Evolutionary conservation across 1,139 yeast genomes (phyloP), one percentile per base, ranked within the genome.

Genomic region (Protomyces arabidopsidicola): DNA sequence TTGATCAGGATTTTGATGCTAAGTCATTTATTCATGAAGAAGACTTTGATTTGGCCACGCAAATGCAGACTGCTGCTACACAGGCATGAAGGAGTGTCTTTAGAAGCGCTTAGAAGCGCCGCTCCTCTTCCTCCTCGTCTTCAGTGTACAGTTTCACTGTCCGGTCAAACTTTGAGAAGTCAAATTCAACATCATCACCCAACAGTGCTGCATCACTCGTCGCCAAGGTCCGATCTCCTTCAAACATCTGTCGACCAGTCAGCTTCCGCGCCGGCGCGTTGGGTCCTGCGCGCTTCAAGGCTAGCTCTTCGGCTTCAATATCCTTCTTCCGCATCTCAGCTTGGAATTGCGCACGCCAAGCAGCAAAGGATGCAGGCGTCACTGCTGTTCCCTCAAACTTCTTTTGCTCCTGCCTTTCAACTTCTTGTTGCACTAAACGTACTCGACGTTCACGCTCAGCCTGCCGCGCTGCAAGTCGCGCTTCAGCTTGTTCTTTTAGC

Each of bases 191-290:
- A 38, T 60, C 63, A 5, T 60, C 63, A n/a, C 58, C 63, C 24
- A 60, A 35, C 16, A 27, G n/a, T 27, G 53, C 38, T 42, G 55
- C 53, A 50, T 61, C 64, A 18, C 56, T 50, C 18, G 61, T 50
- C 4, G 60, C 60, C 31, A 61, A 48, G 20, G 60, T 42, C 50
- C 50, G 48, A 61, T 97, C 97, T 72, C 81, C 82, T 72, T 90
- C 97, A 72, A 90, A 91, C 67, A 91, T 86, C 74, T 90, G 91
- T 70, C 83, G 82, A 20, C 98, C 98, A 0, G 95, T 86, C 72
- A 90, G 75, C 74, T 86, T 87, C 10, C 93, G 95, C 61, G 87
- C 93, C 73, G 86, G 84, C n/a, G 74, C 74, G 39, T 76, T 75
- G 70, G 88, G 78, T 66, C 77, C 75, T 48, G 76, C 75, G 68